Evolutionary conservation across 192 early-diverging fungal species (phyloP).

Genomic region (Backusella tarrabulga): DNA sequence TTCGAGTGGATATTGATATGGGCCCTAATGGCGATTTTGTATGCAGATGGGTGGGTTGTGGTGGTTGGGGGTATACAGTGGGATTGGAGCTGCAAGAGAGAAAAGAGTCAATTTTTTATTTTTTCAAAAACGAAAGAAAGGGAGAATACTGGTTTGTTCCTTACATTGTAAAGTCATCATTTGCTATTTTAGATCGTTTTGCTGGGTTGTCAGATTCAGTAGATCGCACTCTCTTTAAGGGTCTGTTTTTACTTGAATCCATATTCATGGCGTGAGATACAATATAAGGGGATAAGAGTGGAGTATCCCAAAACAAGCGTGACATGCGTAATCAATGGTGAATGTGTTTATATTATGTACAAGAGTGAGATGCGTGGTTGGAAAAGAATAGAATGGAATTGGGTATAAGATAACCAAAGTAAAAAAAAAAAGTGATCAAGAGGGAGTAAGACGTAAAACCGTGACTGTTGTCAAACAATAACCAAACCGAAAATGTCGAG

Average conservation of each 20-base stretch:
- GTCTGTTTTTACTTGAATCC: constrained; percentile 1
- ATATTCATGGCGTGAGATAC: constrained; percentile 6
- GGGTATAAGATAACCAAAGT: background rate
- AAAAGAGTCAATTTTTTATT: background rate
- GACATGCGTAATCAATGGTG: background rate
- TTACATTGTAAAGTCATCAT: background rate
- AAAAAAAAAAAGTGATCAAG: background rate
- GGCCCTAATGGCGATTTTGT: background rate
- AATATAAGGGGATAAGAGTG: background rate
- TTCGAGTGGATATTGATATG: constrained; percentile 8
- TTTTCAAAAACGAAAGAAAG: background rate
- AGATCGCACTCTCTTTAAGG: constrained; percentile 12
- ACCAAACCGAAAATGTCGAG: background rate
- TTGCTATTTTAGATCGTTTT: background rate
- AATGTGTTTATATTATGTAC: background rate
- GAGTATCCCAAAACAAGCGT: constrained; percentile 7
- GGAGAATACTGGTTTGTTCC: background rate
- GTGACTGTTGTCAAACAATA: background rate
- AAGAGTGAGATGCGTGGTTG: background rate
- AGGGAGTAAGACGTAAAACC: background rate
- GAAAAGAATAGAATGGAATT: background rate
- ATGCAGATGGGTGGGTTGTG: background rate
- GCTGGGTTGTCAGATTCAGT: background rate
- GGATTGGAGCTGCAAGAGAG: background rate
- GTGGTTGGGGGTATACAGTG: background rate